A percentile compares a stretch with the other conserved stretches of the same genome.
Evolutionary conservation across 2,329 filamentous ascomycete species (phyloP).

Genomic region (Talaromyces islandicus): DNA sequence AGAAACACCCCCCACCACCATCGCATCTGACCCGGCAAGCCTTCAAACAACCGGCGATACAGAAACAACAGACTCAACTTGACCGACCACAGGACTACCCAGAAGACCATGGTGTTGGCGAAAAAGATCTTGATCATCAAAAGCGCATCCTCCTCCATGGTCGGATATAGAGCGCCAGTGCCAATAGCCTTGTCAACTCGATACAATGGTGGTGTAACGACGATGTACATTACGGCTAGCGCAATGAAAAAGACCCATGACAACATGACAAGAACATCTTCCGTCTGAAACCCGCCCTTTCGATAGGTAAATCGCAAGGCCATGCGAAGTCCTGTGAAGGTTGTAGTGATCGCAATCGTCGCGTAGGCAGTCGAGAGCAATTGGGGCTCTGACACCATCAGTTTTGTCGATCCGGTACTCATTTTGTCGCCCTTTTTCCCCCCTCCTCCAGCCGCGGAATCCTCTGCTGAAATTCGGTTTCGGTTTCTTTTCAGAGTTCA

Average conservation of each 20-base stretch:
- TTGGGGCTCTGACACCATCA: slow-evolving; percentile 8
- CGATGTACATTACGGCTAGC: slow-evolving; percentile 27
- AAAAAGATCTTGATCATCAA: slow-evolving; percentile 34
- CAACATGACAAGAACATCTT: slow-evolving; percentile 10
- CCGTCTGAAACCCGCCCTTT: slow-evolving; percentile 6
- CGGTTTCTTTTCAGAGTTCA: background rate
- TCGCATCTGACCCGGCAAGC: slow-evolving; percentile 25
- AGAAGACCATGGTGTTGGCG: slow-evolving; percentile 32
- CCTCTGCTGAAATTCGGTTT: background rate
- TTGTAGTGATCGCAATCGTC: slow-evolving; percentile 14
- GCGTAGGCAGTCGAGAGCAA: slow-evolving; percentile 14
- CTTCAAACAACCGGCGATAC: slow-evolving; percentile 31
- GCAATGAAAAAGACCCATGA: slow-evolving; percentile 22
- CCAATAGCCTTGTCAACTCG: slow-evolving; percentile 20
- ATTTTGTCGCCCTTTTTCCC: slow-evolving; percentile 1
- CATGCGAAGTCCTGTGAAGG: slow-evolving; percentile 14
- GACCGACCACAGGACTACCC: slow-evolving; percentile 35
- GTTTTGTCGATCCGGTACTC: slow-evolving; percentile 3
- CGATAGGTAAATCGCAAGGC: slow-evolving; percentile 6
- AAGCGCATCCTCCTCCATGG: slow-evolving; percentile 24
- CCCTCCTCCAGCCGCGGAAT: background rate
- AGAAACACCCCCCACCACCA: slow-evolving; percentile 32
- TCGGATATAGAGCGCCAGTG: slow-evolving; percentile 19
- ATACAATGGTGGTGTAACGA: slow-evolving; percentile 28
- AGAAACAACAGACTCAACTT: slow-evolving; percentile 36